These are phyloP conservation scores for Hirschioporus abietinus DNA, from an alignment of 768 basidiomycete species.

Conservation along the genomic window DNA sequence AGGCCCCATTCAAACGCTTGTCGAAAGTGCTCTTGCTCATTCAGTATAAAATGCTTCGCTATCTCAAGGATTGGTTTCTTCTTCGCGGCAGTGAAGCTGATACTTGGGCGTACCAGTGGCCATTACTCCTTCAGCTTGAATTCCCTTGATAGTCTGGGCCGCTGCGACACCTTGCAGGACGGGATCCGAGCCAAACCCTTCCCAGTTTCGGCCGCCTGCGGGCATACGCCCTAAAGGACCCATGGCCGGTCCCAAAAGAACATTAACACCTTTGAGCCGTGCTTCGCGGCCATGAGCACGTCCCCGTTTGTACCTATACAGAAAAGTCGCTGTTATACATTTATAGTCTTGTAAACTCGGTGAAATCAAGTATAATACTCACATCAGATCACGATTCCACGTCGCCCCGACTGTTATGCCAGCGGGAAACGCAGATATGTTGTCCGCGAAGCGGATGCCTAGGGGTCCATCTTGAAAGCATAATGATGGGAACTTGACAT, in stretches of 20 bases:
- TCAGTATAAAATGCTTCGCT: constrained; percentile 14
- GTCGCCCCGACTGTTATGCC: constrained; percentile 49
- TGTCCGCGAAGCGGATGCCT: constrained; percentile 37
- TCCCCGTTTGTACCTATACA: constrained; percentile 56
- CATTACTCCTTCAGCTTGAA: constrained; percentile 56
- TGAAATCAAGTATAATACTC: constrained; percentile 11
- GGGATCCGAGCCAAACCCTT: constrained; percentile 54
- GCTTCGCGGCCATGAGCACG: constrained; percentile 63
- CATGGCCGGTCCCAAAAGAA: constrained; percentile 25
- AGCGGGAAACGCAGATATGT: constrained; percentile 44
- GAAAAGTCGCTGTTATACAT: constrained; percentile 18
- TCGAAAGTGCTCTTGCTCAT: constrained; percentile 23
- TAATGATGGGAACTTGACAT: constrained; percentile 18
- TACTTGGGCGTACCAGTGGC: constrained; percentile 51
- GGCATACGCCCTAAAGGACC: constrained; percentile 35
- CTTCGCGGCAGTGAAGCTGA: not conserved
- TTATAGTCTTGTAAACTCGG: not conserved
- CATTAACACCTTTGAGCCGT: constrained; percentile 57
- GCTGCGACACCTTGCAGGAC: constrained; percentile 59
- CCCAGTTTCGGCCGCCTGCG: constrained; percentile 41
- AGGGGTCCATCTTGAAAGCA: constrained; percentile 27
- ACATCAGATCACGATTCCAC: constrained; percentile 31
- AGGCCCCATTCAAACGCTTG: constrained; percentile 3
- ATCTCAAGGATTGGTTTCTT: constrained; percentile 4
- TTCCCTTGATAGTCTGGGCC: constrained; percentile 52